These are phyloP conservation scores for Brasilioporus rufonigricans DNA, from an alignment of 768 basidiomycete genomes.

Conservation along the genomic window DNA sequence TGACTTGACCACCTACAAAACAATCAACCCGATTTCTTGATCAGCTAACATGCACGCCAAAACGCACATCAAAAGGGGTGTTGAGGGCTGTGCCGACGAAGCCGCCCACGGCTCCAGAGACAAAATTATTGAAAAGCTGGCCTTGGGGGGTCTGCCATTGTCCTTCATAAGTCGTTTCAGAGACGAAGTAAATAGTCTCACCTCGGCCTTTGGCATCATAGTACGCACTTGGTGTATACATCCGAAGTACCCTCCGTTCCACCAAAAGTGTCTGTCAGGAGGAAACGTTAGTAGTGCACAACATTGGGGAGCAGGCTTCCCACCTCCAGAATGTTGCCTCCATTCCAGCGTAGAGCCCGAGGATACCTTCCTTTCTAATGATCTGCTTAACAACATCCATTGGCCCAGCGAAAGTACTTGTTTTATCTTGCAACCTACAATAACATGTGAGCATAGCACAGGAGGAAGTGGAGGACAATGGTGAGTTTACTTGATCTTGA, in stretches of 20 bases:
- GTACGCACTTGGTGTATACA: conserved; percentile 83
- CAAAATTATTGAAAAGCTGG: conserved; percentile 85
- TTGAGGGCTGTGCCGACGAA: conserved; percentile 87
- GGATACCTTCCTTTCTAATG: conserved; percentile 69
- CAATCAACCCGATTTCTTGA: not conserved
- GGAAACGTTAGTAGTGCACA: not conserved
- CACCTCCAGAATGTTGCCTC: conserved; percentile 98
- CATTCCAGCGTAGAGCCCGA: conserved; percentile 93
- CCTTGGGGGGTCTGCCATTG: conserved; percentile 54
- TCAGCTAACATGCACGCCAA: not conserved
- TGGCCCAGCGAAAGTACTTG: conserved; percentile 86
- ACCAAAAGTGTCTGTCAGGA: conserved; percentile 67
- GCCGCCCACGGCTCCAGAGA: conserved; percentile 88
- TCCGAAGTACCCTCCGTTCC: conserved; percentile 97
- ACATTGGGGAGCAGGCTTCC: not conserved
- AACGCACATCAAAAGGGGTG: conserved; percentile 70
- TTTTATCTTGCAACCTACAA: conserved; percentile 84
- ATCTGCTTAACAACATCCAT: conserved; percentile 86
- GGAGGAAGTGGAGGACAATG: conserved; percentile 19
- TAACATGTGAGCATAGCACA: not conserved
- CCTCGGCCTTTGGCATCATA: conserved; percentile 83
- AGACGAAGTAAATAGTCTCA: conserved; percentile 31
- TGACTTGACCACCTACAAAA: conserved; percentile 84
- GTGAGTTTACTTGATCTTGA: conserved; percentile 70
- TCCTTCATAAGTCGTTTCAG: not conserved